Evolutionary conservation across 2,329 filamentous ascomycete genomes (phyloP), one percentile per base, ranked within the genome.

Genomic region (Nemania sp.): DNA sequence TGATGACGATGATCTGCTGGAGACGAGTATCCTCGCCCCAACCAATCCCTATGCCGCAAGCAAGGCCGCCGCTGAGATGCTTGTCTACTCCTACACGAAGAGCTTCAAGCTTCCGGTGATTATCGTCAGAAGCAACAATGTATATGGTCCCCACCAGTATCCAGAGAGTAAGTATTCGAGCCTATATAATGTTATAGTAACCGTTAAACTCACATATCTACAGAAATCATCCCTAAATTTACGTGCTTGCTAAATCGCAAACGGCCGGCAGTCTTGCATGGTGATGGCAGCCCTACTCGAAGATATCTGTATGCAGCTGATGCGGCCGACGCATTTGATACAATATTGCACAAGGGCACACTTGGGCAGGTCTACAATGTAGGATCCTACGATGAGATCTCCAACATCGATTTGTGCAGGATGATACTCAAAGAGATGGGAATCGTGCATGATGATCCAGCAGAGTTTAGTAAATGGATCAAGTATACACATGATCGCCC

Each of bases 211-310:
- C 2, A 54, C 66, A 22, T n/a, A 6, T 29, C 20, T 27, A 22
- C 77, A 93, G 92, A 95, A 82, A 92, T 95, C 70, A 95, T 95
- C 62, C 91, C 92, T 32, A 94, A 94, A 77, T 95, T 95, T 80
- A 89, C 88, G 59, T 92, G 89, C 77, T 84, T 94, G 29, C 84
- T 94, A 18, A 87, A 91, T 75, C 86, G 91, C 20, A 82, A 84
- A 32, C 85, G 88, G 68, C 90, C 90, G 11, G 86, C 94, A 0
- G 88, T 92, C 11, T 84, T 95, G 13, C 93, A 95, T 77, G 93
- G 93, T 29, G 89, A 93, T 72, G 93, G 93, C 32, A 89, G 86
- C 38, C 90, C 92, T 13, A 92, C 90, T 0, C 86, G 93, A 32
- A 86, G 92, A 64, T 96, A 94, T 77, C 85, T 96, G 8, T 95